Base-by-base conservation (phyloP, 345 rosid species). In the Acer yangbiense region DNA sequence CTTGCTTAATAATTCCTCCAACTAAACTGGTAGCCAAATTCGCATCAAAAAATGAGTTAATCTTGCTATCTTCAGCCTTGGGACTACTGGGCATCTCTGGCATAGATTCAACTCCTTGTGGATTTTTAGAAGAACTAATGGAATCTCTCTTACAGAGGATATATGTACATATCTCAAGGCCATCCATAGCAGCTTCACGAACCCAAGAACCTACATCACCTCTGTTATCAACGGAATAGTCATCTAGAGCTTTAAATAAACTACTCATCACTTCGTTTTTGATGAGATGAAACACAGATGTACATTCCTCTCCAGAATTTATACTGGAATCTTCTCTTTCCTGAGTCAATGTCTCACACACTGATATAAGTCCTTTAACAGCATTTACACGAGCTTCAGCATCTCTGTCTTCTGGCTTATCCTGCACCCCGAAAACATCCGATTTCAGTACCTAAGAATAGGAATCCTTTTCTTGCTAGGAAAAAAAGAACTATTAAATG, bases 141-240 rank as follows among this genome's bases (percentile, higher is more conserved):
- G 77, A 80, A 63, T 54, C 72, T 74, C 83, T 81, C 78, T 81
- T 78, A 74, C 97, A 91, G 60, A 96, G 97, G 81, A 96, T 88
- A 80, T 85, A 88, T 77, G 93, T 79, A 84, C 97, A 96, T 79
- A 77, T 89, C 86, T 92, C 94, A 74, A 96, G 93, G 75, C 98
- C 98, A 86, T 91, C 85, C 81, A 96, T 84, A 73, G 98, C 97
- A 85, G 98, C 99, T 83, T 92, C 98, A 81, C 99, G 97, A 81
- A 96, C 92, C 99, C 99, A 96, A 70, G 98, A 96, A 79, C 99
- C 98, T 52, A 94, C 97, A 90, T 96, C 99, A 69, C 99, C 98
- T 82, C 99, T 85, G 75, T 96, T 91, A 80, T 96, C 99, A 25
- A 91, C 93, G 4, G 98, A 96, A 84, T 96, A 96, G 81, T 96